A percentile compares a stretch with the other conserved stretches of the same genome.
Evolutionary conservation across 2,329 filamentous ascomycete species (phyloP).

Genomic region (Plectosphaerella cucumerina): DNA sequence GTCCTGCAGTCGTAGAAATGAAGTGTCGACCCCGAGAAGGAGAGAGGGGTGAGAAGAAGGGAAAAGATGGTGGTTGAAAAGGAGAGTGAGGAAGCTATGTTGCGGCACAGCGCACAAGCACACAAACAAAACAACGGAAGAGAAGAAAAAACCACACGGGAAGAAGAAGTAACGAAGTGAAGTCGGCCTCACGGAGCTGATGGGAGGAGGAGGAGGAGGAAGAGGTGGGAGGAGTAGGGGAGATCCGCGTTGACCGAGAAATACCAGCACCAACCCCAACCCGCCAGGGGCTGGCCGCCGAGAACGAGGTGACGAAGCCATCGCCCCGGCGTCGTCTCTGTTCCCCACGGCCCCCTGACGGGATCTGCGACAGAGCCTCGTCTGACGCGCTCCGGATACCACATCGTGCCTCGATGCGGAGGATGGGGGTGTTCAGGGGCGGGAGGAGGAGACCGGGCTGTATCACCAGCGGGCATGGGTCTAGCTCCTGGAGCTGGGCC

Average conservation of each 20-base stretch:
- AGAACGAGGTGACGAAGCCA: neutral
- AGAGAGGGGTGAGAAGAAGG: too few relatives aligned
- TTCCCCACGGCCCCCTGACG: neutral
- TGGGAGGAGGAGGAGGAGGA: conserved; percentile 8
- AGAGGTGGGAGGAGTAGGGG: conserved; percentile 7
- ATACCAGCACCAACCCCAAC: conserved; percentile 3
- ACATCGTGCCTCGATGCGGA: neutral
- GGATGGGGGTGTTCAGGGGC: neutral
- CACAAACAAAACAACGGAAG: conserved; percentile 7
- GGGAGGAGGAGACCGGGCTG: neutral
- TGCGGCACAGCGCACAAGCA: neutral
- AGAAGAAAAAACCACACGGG: conserved; percentile 7
- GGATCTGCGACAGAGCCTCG: conserved; percentile 1
- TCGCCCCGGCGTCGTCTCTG: neutral
- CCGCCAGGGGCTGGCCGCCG: neutral
- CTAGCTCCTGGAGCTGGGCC: neutral
- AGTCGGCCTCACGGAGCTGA: neutral
- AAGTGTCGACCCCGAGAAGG: neutral
- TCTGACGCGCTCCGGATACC: neutral
- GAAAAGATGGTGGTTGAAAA: too few relatives aligned
- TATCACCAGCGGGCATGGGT: neutral
- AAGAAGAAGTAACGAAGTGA: conserved; percentile 1
- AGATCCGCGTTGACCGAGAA: conserved; percentile 4
- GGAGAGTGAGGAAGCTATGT: neutral
- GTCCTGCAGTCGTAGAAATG: conserved; percentile 7